Percentiles rank a stretch among this genome's conserved stretches.
Evolutionary conservation across 2,329 filamentous ascomycete species (phyloP).

Genomic region (Tolypocladium amazonense): DNA sequence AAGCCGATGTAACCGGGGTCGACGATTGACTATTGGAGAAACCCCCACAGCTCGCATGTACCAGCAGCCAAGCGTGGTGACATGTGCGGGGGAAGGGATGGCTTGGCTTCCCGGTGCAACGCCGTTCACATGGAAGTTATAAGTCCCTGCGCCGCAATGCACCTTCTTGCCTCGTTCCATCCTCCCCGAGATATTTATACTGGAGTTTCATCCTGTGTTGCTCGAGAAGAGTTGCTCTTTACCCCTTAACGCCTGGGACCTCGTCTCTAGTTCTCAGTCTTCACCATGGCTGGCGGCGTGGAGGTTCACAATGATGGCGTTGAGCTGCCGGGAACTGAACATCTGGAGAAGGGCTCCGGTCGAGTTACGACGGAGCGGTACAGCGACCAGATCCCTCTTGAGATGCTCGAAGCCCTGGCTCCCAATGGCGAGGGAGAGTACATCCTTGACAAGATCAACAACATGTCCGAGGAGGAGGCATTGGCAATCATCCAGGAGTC

Average conservation of each 20-base stretch:
- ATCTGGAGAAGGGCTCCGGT: slow-evolving; percentile 1
- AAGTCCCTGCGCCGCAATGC: background rate
- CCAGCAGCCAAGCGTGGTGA: background rate
- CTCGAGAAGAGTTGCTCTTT: background rate
- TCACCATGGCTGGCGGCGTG: background rate
- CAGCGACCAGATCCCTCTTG: slow-evolving; percentile 26
- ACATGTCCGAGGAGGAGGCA: slow-evolving; percentile 31
- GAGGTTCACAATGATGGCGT: background rate
- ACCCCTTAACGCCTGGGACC: background rate
- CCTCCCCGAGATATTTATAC: background rate
- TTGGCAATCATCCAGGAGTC: slow-evolving; percentile 26
- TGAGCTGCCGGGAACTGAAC: background rate
- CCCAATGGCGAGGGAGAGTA: slow-evolving; percentile 29
- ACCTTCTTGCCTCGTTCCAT: background rate
- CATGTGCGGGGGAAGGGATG: background rate
- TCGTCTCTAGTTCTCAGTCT: background rate
- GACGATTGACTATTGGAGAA: background rate
- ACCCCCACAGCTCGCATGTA: background rate
- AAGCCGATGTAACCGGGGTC: slow-evolving; percentile 1
- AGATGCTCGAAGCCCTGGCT: slow-evolving; percentile 28
- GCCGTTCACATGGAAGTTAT: background rate
- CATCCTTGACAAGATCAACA: slow-evolving; percentile 29
- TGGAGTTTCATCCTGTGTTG: background rate
- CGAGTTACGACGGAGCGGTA: slow-evolving; percentile 1
- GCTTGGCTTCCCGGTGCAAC: background rate